A percentile compares a stretch with the other conserved stretches of the same genome.
Evolutionary conservation across 306 rosid species (phyloP).

Genomic region (Gynostemma pentaphyllum): DNA sequence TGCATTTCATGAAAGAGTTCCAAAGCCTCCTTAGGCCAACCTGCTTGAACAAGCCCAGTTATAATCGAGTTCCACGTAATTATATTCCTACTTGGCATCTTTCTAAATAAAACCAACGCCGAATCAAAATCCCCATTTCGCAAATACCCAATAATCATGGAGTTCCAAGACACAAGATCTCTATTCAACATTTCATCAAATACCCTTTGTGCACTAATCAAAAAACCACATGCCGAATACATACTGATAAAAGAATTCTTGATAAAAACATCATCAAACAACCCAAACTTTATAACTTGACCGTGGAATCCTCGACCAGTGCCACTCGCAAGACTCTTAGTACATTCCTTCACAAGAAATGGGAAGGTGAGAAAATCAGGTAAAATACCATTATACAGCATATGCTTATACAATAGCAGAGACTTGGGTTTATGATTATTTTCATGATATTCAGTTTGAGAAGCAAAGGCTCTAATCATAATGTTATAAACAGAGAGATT

Average conservation of each 20-base stretch:
- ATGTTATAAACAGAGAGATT: slow-evolving; percentile 46
- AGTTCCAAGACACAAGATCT: no score
- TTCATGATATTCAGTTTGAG: slow-evolving; percentile 2
- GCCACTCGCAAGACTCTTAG: slow-evolving; percentile 19
- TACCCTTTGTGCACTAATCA: slow-evolving; percentile 30
- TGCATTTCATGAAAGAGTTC: slow-evolving; percentile 70
- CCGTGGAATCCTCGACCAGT: slow-evolving; percentile 38
- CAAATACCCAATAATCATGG: no score
- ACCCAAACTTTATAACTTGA: no score
- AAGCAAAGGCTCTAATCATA: slow-evolving; percentile 55
- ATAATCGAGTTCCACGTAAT: slow-evolving; percentile 71
- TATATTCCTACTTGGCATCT: slow-evolving; percentile 36
- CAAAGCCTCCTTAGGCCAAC: slow-evolving; percentile 51
- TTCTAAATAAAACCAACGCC: slow-evolving; percentile 44
- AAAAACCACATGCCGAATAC: slow-evolving; percentile 33
- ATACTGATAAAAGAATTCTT: no score
- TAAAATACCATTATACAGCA: slow-evolving; percentile 31
- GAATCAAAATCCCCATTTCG: no score
- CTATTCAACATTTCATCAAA: no score
- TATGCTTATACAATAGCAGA: slow-evolving; percentile 39
- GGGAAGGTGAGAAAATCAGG: slow-evolving; percentile 69
- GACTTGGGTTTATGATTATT: slow-evolving; percentile 12
- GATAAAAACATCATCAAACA: no score
- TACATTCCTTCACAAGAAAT: slow-evolving; percentile 48
- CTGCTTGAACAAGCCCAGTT: slow-evolving; percentile 66